These are phyloP conservation scores for Cenchrus americanus DNA, from an alignment of 176 grass and related monocot species.

Conservation along the genomic window DNA sequence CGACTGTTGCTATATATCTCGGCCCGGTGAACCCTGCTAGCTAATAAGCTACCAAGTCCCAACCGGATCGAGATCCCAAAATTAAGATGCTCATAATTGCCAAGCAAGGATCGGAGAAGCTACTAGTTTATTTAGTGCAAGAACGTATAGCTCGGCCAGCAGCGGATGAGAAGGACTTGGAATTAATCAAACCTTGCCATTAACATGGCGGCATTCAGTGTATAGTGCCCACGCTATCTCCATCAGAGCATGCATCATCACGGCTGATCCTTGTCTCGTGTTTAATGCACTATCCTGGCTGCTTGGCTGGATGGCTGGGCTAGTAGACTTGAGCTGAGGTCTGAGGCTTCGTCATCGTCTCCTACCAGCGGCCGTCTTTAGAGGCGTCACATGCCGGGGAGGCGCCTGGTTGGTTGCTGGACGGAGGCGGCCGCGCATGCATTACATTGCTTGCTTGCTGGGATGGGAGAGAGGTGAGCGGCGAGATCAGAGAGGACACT, in stretches of 20 bases:
- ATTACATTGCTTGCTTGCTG: slow-evolving; percentile 7
- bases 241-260: neutral
- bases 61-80: slow-evolving; percentile 40
- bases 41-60: neutral
- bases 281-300: neutral
- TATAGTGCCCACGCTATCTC: neutral
- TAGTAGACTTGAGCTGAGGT: neutral
- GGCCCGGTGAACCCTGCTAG: neutral
- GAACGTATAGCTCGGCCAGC: neutral
- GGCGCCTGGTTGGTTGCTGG: slow-evolving; percentile 25
- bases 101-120: too few species aligned
- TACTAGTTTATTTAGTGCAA: slow-evolving; percentile 11
- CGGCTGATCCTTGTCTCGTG: neutral
- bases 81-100: slow-evolving; percentile 24
- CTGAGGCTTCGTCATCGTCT: neutral
- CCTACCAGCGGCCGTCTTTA: neutral
- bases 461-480: slow-evolving; percentile 16
- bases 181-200: neutral
- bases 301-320: neutral
- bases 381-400: slow-evolving; percentile 44
- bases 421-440: neutral
- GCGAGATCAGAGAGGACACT: slow-evolving; percentile 3
- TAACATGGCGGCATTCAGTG: slow-evolving; percentile 1
- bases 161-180: too few species aligned
- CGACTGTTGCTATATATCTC: neutral